These are phyloP conservation scores for Geosmithia morbida DNA, from an alignment of 2,329 filamentous ascomycete genomes.

Conservation along the genomic window DNA sequence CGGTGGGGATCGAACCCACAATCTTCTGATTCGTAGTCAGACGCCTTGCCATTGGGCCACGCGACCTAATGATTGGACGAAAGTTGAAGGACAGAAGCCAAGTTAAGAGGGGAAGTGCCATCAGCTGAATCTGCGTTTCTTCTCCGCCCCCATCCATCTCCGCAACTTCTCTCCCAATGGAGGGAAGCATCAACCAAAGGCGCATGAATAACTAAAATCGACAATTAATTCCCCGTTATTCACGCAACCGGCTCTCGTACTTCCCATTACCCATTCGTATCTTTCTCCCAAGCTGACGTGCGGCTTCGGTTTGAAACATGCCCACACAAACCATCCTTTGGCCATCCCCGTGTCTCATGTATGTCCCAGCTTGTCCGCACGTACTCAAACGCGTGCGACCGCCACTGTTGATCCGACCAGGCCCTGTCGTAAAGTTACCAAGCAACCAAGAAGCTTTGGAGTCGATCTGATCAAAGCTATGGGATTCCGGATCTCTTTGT, in stretches of 20 bases:
- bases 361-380: not conserved
- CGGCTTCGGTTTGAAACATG: not conserved
- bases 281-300: not conserved
- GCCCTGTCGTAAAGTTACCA: not conserved
- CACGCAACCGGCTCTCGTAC: no score
- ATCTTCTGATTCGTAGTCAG: conserved; percentile 4
- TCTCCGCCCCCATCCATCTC: no score
- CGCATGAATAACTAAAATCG: no score
- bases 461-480: not conserved
- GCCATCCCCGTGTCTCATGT: not conserved
- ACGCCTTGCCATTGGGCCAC: conserved; percentile 4
- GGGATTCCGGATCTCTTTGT: not conserved
- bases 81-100: not conserved
- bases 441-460: not conserved
- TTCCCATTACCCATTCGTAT: not conserved
- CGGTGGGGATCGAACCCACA: conserved; percentile 3
- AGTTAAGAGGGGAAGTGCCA: not conserved
- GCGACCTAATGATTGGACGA: not conserved
- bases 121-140: not conserved
- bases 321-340: not conserved
- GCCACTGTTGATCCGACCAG: not conserved
- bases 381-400: not conserved
- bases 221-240: no score
- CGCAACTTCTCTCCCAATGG: no score
- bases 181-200: no score